Evolutionary conservation across 2,329 filamentous ascomycete genomes (phyloP), one percentile per base, ranked within the genome.

Genomic region (Penicillium sp.): DNA sequence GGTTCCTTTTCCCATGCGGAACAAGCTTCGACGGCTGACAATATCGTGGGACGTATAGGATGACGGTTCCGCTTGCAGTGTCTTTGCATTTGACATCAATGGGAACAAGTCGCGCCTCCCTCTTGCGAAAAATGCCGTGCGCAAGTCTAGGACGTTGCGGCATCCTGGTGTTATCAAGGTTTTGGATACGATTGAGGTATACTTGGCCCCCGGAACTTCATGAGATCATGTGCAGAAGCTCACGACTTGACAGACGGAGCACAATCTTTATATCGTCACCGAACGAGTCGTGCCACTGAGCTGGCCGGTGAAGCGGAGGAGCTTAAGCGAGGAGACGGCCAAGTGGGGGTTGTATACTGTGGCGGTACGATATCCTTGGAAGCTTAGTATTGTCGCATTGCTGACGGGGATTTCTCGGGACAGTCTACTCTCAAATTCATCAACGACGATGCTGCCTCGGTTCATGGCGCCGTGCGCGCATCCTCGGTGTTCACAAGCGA

Each of bases 151-250:
- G 58, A 98, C 91, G 3, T 73, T 98, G 62, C 82, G 93, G 61
- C 93, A 98, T 69, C 93, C 93, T 0, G 93, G 93, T 43, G 88
- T 98, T 24, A 84, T 98, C 61, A 95, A 88, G 69, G 87, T 98
- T 37, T 71, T 96, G 58, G 93, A 98, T 64, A 94, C 91, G 8
- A 85, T 95, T 60, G 93, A 98, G 80, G 87, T 91, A 76, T 59
- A 66, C 57, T 51, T 51, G 10, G 19, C 39, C 12, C 28, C 17
- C 3, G 21, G 35, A 12, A 12, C 6, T 21, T 10, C 10, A 10
- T 21, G 2, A 15, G 29, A 6, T 2, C 15, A 26, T 29, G 21
- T 29, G 22, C 12, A 19, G 24, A 32, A 38, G 41, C 55, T 62
- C 45, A 66, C 45, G 4, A 3, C 5, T n/a, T 48, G 38, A 54